These are phyloP conservation scores for Plasmodium cynomolgi DNA, from an alignment of 169 alveolate species.

Conservation along the genomic window DNA sequence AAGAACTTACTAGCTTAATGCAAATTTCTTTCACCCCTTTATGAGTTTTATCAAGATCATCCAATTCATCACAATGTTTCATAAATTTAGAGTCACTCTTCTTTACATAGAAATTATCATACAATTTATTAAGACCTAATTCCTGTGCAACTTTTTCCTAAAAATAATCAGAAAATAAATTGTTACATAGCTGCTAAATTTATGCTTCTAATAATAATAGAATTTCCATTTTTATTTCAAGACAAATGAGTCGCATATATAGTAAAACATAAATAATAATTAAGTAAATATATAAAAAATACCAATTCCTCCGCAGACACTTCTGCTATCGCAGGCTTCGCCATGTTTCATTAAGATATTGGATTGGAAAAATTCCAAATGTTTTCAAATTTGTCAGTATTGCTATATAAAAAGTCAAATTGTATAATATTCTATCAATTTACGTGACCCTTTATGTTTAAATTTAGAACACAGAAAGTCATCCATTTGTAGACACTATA, in stretches of 20 bases:
- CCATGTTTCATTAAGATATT: neutral
- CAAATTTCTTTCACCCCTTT: neutral
- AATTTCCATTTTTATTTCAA: neutral
- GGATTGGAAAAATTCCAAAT: neutral
- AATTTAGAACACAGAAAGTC: neutral
- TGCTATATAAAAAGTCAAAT: neutral
- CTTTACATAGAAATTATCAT: neutral
- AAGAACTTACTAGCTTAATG: neutral
- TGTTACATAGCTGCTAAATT: neutral
- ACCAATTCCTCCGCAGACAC: neutral
- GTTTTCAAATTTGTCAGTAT: neutral
- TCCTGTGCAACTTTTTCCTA: neutral
- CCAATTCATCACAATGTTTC: neutral
- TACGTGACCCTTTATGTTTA: neutral
- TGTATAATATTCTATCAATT: neutral
- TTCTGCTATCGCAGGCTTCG: neutral
- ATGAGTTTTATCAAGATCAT: neutral
- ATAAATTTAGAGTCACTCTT: neutral
- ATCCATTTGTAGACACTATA: neutral
- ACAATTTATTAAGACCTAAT: neutral
- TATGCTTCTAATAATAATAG: neutral
- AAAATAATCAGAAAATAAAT: neutral
- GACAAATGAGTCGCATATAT: neutral
- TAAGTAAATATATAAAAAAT: neutral
- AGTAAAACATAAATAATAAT: neutral